These are phyloP conservation scores for Phytopythium aichiense DNA, from an alignment of 352 stramenopile species.

Conservation along the genomic window DNA sequence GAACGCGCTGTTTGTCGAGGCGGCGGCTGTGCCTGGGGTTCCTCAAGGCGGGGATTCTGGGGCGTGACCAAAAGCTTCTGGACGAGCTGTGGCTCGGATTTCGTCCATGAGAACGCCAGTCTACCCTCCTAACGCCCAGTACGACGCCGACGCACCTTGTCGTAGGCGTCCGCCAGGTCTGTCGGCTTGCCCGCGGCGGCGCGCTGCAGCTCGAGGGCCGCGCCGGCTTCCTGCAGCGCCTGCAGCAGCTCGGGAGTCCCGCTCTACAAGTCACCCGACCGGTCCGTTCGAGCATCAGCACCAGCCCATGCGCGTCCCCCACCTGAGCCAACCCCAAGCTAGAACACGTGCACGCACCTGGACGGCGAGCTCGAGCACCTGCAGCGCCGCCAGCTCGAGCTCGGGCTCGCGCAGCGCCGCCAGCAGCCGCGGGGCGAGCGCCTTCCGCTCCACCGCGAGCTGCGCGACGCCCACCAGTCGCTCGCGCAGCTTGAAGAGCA, in stretches of 20 bases:
- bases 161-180: constrained; percentile 37
- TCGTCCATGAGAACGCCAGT: not conserved
- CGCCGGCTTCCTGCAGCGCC: constrained; percentile 30
- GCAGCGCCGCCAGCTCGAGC: constrained; percentile 46
- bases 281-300: not conserved
- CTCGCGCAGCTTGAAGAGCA: constrained; percentile 69
- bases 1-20: not conserved
- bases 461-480: constrained; percentile 32
- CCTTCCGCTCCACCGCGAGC: constrained; percentile 25
- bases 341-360: constrained; percentile 3
- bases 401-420: constrained; percentile 29
- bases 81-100: constrained; percentile 20
- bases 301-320: not conserved
- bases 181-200: constrained; percentile 18
- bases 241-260: constrained; percentile 18
- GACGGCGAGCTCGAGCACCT: constrained; percentile 46
- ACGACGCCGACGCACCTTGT: constrained; percentile 23
- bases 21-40: not conserved
- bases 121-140: not conserved
- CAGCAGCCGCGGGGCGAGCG: constrained; percentile 33
- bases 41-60: not conserved
- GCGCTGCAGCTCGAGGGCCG: constrained; percentile 33
- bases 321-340: too few species aligned
- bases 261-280: constrained; percentile 6
- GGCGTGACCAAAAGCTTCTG: constrained; percentile 36